Conservation (phyloP, 345 rosid genomes). For the Excoecaria cochinchinensis region DNA sequence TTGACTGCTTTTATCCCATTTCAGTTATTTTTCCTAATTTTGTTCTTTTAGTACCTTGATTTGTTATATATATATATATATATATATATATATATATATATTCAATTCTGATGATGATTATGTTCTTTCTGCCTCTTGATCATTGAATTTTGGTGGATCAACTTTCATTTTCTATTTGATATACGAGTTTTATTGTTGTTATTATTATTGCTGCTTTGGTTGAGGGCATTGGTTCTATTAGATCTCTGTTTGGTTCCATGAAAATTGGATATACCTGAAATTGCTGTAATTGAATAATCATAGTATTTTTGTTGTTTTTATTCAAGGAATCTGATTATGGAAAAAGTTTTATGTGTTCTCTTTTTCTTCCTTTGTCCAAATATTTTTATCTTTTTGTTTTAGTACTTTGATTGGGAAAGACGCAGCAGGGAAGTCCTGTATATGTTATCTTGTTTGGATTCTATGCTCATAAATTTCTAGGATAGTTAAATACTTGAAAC, state of each 20-base stretch:
- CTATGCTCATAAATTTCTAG: not conserved
- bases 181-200: not conserved
- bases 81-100: too few relatives aligned
- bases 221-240: too few relatives aligned
- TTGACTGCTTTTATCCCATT: not conserved
- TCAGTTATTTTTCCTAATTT: not conserved
- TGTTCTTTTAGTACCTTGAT: not conserved
- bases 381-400: too few relatives aligned
- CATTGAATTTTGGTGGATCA: not conserved
- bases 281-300: not conserved
- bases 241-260: not conserved
- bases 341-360: not conserved
- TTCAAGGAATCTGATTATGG: not conserved
- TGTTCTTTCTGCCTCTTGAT: not conserved
- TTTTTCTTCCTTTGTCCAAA: not conserved
- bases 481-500: not conserved
- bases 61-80: too few relatives aligned
- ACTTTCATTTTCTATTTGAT: too few relatives aligned
- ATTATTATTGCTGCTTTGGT: too few relatives aligned
- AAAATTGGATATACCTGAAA: not conserved
- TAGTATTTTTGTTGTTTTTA: not conserved
- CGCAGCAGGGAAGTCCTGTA: too few relatives aligned
- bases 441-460: not conserved
- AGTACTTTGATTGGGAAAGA: too few relatives aligned
- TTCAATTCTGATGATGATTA: not conserved